phyloP scores from a whole-genome alignment of 768 basidiomycete species.

The Xerocomus potaroensis region DNA sequence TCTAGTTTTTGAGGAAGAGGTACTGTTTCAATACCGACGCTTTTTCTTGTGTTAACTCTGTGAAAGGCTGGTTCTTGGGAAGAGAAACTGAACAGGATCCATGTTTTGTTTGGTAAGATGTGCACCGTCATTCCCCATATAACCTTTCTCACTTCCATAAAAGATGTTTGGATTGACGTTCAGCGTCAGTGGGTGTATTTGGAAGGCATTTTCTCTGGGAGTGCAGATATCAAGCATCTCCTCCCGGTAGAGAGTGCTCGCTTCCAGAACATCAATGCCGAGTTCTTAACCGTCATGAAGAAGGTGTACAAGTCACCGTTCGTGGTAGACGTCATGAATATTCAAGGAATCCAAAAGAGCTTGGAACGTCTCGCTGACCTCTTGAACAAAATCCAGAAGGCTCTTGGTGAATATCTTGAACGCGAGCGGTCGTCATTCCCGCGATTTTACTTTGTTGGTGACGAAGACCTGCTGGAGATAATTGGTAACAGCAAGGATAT shows the following conservation, averaged over 20 bases:
- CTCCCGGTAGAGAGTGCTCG: constrained; percentile 96
- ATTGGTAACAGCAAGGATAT: constrained; percentile 99
- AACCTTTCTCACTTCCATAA: constrained; percentile 7
- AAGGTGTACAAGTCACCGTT: constrained; percentile 99
- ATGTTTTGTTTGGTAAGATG: constrained; percentile 87
- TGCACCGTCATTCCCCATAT: neutral
- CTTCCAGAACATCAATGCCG: constrained; percentile 97
- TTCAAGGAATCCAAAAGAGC: constrained; percentile 93
- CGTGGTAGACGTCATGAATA: constrained; percentile 94
- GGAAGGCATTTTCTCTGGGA: constrained; percentile 99
- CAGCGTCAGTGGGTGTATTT: constrained; percentile 99
- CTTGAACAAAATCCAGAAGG: constrained; percentile 98
- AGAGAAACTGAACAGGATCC: constrained; percentile 93
- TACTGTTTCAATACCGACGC: constrained; percentile 22
- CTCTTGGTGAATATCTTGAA: constrained; percentile 97
- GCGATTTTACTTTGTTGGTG: constrained; percentile 99
- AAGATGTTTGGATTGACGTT: constrained; percentile 99
- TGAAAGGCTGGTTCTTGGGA: constrained; percentile 85
- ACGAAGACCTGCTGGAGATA: constrained; percentile 97
- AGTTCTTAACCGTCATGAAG: constrained; percentile 98
- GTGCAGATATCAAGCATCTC: constrained; percentile 98
- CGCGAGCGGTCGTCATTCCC: constrained; percentile 97
- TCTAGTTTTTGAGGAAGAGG: constrained; percentile 86
- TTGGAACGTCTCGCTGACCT: constrained; percentile 94
- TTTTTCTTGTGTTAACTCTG: constrained; percentile 6